Base-by-base conservation (phyloP, 2,329 filamentous ascomycete species). In the Pseudogymnoascus sp. region DNA sequence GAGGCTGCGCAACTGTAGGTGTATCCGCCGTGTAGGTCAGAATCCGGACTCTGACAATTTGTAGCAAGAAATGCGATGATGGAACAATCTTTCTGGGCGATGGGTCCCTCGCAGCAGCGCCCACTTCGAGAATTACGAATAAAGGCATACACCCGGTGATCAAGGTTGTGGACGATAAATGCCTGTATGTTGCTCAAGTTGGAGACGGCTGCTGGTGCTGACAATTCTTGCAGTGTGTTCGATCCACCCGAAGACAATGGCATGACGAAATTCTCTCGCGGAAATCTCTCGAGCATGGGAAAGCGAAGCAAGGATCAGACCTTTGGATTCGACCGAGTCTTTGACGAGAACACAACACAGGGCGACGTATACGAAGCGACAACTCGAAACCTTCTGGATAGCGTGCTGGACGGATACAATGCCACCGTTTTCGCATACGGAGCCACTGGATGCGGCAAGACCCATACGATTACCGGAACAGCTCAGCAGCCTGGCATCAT, bases 401-500 rank as follows among this genome's bases (percentile, higher is more conserved):
- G 89, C 73, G 92, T 99, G 14, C 81, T 99, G 64, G 92, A 99
- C 69, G 94, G 94, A 68, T 99, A 97, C 81, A 99, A 99, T 79
- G 94, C 94, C 59, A 99, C 94, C 0, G 94, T 99, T 4, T 99
- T 99, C 74, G 94, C 94, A 60, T 99, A 99, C 75, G 94, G 94
- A 69, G 94, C 94, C 40, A 99, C 94, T 0, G 94, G 94, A 40
- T 99, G 94, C 75, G 94, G 94, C 75, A 99, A 99, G 79, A 99
- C 94, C 23, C 94, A 99, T 75, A 99, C 94, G 8, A 99, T 99
- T 71, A 91, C 88, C 2, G 94, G 94, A 68, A 97, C 93, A 0
- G 78, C 91, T 1, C 90, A 96, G 73, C 89, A 96, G 72, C 94
- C 94, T 0, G 94, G 94, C 63, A 97, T 99, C 71, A 99, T 99